Evolutionary conservation across 2,329 filamentous ascomycete species (phyloP).

Genomic region (Claviceps purpurea): DNA sequence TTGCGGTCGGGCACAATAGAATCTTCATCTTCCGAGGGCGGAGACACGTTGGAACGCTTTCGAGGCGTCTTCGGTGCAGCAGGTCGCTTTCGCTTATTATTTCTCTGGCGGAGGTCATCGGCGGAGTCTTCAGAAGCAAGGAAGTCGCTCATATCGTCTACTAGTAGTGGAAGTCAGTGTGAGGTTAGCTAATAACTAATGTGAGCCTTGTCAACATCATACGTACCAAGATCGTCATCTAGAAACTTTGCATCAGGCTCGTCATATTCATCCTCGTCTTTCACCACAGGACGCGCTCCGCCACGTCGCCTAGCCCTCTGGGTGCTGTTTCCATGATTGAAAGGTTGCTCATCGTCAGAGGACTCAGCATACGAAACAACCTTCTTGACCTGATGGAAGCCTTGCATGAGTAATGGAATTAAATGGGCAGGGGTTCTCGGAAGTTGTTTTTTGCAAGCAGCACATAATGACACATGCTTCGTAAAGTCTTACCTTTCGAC

Average conservation of each 20-base stretch:
- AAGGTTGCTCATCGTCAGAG: constrained; percentile 65
- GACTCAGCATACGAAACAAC: constrained; percentile 73
- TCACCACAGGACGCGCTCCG: constrained; percentile 44
- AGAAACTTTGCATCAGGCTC: constrained; percentile 46
- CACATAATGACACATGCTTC: no score
- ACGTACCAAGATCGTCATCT: constrained; percentile 22
- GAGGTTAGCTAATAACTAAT: neutral
- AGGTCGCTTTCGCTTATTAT: constrained; percentile 66
- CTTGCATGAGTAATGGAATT: neutral
- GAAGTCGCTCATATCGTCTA: constrained; percentile 72
- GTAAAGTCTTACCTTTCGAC: constrained; percentile 52
- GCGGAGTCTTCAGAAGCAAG: constrained; percentile 80
- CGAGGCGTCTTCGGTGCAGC: constrained; percentile 37
- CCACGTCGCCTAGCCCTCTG: constrained; percentile 25
- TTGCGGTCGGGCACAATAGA: constrained; percentile 36
- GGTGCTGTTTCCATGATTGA: constrained; percentile 31
- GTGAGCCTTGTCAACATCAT: no score
- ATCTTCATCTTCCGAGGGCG: constrained; percentile 14
- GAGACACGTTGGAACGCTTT: constrained; percentile 48
- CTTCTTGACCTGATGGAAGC: constrained; percentile 33
- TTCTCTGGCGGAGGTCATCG: constrained; percentile 33
- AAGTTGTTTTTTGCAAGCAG: no score
- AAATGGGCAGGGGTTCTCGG: no score
- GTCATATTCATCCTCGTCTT: constrained; percentile 59
- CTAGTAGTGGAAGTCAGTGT: constrained; percentile 4